These are phyloP conservation scores for Mycosphaerelloides madeirae DNA, from an alignment of 2,329 filamentous ascomycete species.

Conservation along the genomic window DNA sequence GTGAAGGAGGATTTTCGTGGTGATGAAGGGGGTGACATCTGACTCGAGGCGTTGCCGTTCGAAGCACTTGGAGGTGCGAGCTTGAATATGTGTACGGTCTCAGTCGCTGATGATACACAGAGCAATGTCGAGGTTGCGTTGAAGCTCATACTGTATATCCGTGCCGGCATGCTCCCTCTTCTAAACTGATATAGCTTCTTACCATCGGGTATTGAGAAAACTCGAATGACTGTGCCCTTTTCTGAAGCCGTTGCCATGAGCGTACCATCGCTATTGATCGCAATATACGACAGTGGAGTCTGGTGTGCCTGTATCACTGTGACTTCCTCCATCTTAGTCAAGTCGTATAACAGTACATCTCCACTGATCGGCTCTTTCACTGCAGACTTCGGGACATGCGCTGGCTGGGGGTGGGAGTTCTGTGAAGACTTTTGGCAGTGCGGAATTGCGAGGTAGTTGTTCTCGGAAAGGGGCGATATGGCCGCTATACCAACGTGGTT, in stretches of 20 bases:
- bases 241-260: slow-evolving; percentile 91
- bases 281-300: slow-evolving; percentile 82
- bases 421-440: slow-evolving; percentile 60
- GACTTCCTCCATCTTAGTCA: slow-evolving; percentile 80
- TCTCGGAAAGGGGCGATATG: slow-evolving; percentile 87
- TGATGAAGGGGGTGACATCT: slow-evolving; percentile 26
- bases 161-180: slow-evolving; percentile 87
- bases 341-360: slow-evolving; percentile 89
- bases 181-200: slow-evolving; percentile 96
- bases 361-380: slow-evolving; percentile 70
- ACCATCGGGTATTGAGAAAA: slow-evolving; percentile 86
- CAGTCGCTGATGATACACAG: slow-evolving; percentile 91
- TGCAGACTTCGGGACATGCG: slow-evolving; percentile 77
- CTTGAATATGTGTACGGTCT: slow-evolving; percentile 95
- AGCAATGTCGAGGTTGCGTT: slow-evolving; percentile 89
- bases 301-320: slow-evolving; percentile 95
- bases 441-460: slow-evolving; percentile 93
- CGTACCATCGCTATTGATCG: slow-evolving; percentile 87
- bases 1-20: slow-evolving; percentile 22
- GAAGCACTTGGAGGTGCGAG: slow-evolving; percentile 49
- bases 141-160: slow-evolving; percentile 98
- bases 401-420: slow-evolving; percentile 49
- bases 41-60: slow-evolving; percentile 15
- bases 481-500: slow-evolving; percentile 85
- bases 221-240: slow-evolving; percentile 93